Conservation (phyloP, 352 stramenopile species). For the Bremia lactucae region DNA sequence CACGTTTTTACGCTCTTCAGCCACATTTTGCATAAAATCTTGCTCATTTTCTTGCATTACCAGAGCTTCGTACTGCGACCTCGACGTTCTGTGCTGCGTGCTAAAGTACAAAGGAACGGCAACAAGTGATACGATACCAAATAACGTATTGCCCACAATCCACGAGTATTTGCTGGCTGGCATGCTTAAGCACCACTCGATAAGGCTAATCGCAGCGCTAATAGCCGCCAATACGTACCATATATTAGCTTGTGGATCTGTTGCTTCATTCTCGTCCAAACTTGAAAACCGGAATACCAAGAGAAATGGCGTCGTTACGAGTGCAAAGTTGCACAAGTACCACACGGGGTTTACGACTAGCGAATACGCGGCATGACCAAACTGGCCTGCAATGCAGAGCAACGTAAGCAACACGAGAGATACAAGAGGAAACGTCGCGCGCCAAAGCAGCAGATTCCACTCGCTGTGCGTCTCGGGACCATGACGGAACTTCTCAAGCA, state of each 20-base stretch:
- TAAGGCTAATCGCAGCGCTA: slow-evolving; percentile 35
- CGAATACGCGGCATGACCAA: slow-evolving; percentile 55
- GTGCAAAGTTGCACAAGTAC: slow-evolving; percentile 67
- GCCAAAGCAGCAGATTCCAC: slow-evolving; percentile 75
- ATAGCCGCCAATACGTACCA: slow-evolving; percentile 41
- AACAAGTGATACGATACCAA: slow-evolving; percentile 52
- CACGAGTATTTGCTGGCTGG: slow-evolving; percentile 45
- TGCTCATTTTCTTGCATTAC: slow-evolving; percentile 21
- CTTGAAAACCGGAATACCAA: slow-evolving; percentile 60
- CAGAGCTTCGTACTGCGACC: slow-evolving; percentile 41
- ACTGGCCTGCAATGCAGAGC: slow-evolving; percentile 49
- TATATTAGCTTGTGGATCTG: slow-evolving; percentile 22
- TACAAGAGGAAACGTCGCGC: slow-evolving; percentile 69
- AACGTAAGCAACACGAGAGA: slow-evolving; percentile 67
- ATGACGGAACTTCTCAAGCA: slow-evolving; percentile 64
- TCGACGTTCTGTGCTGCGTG: slow-evolving; percentile 34
- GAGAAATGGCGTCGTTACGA: slow-evolving; percentile 65
- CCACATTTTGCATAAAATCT: slow-evolving; percentile 3
- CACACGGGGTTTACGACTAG: slow-evolving; percentile 59
- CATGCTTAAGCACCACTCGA: slow-evolving; percentile 66
- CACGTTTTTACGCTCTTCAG: slow-evolving; percentile 11
- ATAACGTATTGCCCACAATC: slow-evolving; percentile 74
- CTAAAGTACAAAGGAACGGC: slow-evolving; percentile 66
- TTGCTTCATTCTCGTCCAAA: slow-evolving; percentile 10
- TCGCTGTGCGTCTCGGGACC: slow-evolving; percentile 66